Percentiles rank a stretch among this genome's conserved stretches.
These are phyloP conservation scores for Diaporthe eres DNA, from an alignment of 2,329 filamentous ascomycete genomes.

Conservation along the genomic window DNA sequence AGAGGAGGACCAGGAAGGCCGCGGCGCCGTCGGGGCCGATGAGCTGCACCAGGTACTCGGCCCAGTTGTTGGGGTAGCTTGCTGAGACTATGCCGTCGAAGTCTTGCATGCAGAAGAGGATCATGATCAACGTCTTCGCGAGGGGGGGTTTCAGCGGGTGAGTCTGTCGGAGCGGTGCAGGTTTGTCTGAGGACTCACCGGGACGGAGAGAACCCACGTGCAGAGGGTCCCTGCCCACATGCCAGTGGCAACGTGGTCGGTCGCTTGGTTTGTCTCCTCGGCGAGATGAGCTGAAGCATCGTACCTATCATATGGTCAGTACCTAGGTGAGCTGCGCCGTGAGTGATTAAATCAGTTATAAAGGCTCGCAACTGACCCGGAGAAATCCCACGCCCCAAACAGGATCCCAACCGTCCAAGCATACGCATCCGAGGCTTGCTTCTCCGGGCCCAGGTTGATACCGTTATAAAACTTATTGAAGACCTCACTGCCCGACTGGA, in stretches of 20 bases:
- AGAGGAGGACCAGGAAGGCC: slow-evolving; percentile 53
- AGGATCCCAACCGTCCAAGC: slow-evolving; percentile 54
- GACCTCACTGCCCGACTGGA: slow-evolving; percentile 51
- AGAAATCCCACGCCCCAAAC: slow-evolving; percentile 55
- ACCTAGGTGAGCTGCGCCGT: not conserved
- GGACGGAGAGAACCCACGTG: slow-evolving; percentile 54
- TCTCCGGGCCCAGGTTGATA: slow-evolving; percentile 52
- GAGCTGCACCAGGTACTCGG: slow-evolving; percentile 55
- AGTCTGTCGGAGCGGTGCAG: too few species aligned
- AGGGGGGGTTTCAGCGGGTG: not conserved
- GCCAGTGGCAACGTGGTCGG: slow-evolving; percentile 53
- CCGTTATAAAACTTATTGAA: slow-evolving; percentile 56
- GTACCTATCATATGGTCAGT: slow-evolving; percentile 33
- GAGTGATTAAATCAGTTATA: not conserved
- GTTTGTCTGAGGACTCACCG: slow-evolving; percentile 40
- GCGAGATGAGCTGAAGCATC: slow-evolving; percentile 54
- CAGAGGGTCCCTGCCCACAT: slow-evolving; percentile 56
- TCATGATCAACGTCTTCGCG: slow-evolving; percentile 51
- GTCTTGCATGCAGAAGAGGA: slow-evolving; percentile 58
- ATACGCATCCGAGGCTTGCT: slow-evolving; percentile 54
- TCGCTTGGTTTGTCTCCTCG: slow-evolving; percentile 55
- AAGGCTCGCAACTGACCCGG: slow-evolving; percentile 43
- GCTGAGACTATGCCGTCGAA: slow-evolving; percentile 54
- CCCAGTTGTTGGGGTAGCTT: slow-evolving; percentile 56
- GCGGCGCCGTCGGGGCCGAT: slow-evolving; percentile 52